phyloP scores from a whole-genome alignment of 73 alveolate species.

The Paramecium pentaurelia region DNA sequence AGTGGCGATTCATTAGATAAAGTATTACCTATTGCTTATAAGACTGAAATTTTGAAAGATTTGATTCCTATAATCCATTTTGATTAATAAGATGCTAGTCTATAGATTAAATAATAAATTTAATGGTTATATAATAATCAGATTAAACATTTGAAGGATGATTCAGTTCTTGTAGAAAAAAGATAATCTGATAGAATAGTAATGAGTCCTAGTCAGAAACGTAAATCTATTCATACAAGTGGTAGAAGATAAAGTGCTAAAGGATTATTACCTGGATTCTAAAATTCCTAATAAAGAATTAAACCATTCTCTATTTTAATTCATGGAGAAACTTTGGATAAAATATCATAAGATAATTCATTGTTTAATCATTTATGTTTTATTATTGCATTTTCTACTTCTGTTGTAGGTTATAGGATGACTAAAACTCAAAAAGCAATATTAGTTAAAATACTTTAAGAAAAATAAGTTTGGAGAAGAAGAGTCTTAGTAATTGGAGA shows the following conservation, averaged over 20 bases:
- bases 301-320: conserved; percentile 1
- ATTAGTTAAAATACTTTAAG: background rate
- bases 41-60: background rate
- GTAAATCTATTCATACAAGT: background rate
- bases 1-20: conserved; percentile 35
- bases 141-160: background rate
- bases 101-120: background rate
- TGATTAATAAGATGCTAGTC: background rate
- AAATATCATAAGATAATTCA: background rate
- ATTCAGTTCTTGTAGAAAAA: background rate
- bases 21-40: conserved; percentile 35
- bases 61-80: background rate
- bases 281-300: background rate
- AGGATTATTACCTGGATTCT: background rate
- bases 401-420: conserved; percentile 34
- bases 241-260: background rate
- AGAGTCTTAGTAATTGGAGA: conserved; percentile 37
- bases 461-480: background rate
- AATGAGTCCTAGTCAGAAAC: background rate
- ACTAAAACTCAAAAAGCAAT: background rate
- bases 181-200: background rate
- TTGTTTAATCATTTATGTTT: conserved; percentile 7
- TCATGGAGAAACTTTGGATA: background rate
- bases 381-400: background rate
- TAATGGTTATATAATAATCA: background rate